Conservation (phyloP, 345 rosid genomes). For the Populus tremula region DNA sequence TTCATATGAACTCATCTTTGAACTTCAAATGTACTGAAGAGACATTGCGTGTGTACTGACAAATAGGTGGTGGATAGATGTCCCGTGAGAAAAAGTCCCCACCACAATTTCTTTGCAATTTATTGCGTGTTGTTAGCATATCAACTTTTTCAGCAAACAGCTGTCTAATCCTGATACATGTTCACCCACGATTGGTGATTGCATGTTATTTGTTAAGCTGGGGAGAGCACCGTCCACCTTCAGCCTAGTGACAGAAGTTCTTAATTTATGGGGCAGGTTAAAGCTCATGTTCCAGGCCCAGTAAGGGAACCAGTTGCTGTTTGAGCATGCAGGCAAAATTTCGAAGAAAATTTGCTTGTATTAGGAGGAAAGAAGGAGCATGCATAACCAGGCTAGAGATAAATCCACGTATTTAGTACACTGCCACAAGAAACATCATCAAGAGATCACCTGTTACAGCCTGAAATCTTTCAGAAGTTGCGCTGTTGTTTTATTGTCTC, state of each 20-base stretch:
- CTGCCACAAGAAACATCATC: conserved; percentile 7
- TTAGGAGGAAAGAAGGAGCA: conserved; percentile 32
- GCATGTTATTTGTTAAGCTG: conserved; percentile 21
- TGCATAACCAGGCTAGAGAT: neutral
- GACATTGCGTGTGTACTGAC: neutral
- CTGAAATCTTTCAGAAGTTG: neutral
- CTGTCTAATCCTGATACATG: conserved; percentile 4
- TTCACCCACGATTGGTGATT: conserved; percentile 10
- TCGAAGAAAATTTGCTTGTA: conserved; percentile 42
- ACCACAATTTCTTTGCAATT: neutral
- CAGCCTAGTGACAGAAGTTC: conserved; percentile 27
- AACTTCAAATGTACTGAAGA: too few species aligned
- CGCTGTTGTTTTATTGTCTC: neutral
- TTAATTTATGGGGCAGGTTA: conserved; percentile 44
- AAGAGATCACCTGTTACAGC: neutral
- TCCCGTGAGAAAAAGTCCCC: neutral
- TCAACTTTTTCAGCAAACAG: neutral
- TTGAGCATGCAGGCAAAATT: conserved; percentile 33
- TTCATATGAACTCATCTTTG: neutral
- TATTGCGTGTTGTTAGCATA: neutral
- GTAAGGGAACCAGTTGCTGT: conserved; percentile 65
- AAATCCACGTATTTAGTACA: neutral
- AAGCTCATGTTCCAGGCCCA: conserved; percentile 40
- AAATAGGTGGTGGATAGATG: neutral
- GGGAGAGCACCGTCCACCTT: conserved; percentile 17